These are phyloP conservation scores for Zopfia rhizophila DNA, from an alignment of 2,329 filamentous ascomycete genomes.

Conservation along the genomic window DNA sequence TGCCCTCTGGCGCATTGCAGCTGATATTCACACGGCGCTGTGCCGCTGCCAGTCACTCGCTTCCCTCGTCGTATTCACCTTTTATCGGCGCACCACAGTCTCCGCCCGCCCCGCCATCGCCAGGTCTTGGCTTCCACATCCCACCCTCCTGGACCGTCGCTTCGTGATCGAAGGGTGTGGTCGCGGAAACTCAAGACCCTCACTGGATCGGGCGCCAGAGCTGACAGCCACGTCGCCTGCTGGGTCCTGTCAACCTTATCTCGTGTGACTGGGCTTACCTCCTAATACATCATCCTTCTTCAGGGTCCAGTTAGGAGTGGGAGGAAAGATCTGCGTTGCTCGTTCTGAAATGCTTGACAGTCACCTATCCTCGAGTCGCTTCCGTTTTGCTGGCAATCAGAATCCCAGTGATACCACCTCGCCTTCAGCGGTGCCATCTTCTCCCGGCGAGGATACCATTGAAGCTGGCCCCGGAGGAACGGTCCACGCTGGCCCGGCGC, in stretches of 20 bases:
- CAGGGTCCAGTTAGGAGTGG: background rate
- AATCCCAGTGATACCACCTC: constrained; percentile 13
- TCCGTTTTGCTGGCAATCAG: constrained; percentile 3
- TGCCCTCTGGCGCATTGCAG: background rate
- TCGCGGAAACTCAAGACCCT: constrained; percentile 5
- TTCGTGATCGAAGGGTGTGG: constrained; percentile 1
- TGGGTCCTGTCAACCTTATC: background rate
- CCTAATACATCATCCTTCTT: background rate
- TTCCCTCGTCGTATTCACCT: constrained; percentile 10
- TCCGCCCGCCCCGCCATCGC: constrained; percentile 18
- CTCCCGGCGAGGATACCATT: constrained; percentile 21
- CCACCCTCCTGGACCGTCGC: constrained; percentile 10
- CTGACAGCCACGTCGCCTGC: constrained; percentile 6
- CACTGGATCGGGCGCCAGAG: background rate
- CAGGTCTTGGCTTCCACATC: constrained; percentile 12
- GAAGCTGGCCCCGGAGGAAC: constrained; percentile 17
- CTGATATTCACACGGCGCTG: background rate
- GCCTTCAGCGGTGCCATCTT: constrained; percentile 14
- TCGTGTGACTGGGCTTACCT: constrained; percentile 1
- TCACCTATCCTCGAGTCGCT: constrained; percentile 4
- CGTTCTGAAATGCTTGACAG: constrained; percentile 17
- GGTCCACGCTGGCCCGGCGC: constrained; percentile 18
- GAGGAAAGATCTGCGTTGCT: constrained; percentile 2
- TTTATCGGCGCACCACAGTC: constrained; percentile 3
- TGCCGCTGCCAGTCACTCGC: background rate